phyloP scores from a whole-genome alignment of 108 stramenopile genomes.

The Cyclotella cryptica region DNA sequence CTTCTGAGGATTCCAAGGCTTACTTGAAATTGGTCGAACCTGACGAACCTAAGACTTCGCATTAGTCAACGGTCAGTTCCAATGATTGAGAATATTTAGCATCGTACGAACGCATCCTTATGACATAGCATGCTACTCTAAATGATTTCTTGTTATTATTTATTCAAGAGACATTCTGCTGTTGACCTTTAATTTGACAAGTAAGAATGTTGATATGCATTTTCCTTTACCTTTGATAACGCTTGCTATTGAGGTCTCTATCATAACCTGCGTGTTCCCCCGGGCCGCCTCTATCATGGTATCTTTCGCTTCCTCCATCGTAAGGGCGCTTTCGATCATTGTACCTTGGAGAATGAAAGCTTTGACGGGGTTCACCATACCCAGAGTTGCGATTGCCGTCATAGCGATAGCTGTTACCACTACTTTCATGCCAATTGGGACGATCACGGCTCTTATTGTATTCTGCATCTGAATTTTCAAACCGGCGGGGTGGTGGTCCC shows the following conservation, averaged over 20 bases:
- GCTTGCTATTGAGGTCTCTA: slow-evolving; percentile 32
- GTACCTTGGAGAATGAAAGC: slow-evolving; percentile 25
- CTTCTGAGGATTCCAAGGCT: not conserved
- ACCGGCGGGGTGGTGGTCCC: slow-evolving; percentile 24
- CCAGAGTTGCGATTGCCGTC: slow-evolving; percentile 8
- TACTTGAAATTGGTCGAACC: slow-evolving; percentile 13
- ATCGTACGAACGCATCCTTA: too few species aligned
- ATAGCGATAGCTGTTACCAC: slow-evolving; percentile 4
- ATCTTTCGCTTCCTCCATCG: slow-evolving; percentile 23
- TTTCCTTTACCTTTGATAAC: slow-evolving; percentile 37
- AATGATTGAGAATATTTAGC: not conserved
- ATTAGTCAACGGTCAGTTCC: not conserved
- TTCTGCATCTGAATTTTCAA: slow-evolving; percentile 20
- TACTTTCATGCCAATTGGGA: slow-evolving; percentile 16
- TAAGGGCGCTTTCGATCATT: slow-evolving; percentile 41
- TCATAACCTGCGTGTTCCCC: slow-evolving; percentile 9
- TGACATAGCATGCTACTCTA: too few species aligned
- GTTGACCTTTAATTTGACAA: slow-evolving; percentile 30
- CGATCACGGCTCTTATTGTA: slow-evolving; percentile 23
- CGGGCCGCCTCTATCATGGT: slow-evolving; percentile 22
- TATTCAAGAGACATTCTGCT: slow-evolving; percentile 9
- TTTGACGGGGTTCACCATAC: not conserved
- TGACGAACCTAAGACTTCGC: not conserved
- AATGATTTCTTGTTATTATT: not conserved
- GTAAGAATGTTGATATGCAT: slow-evolving; percentile 28